Percentiles rank a stretch among this genome's conserved stretches.
phyloP scores from a whole-genome alignment of 306 rosid species.

The Psophocarpus tetragonolobus region DNA sequence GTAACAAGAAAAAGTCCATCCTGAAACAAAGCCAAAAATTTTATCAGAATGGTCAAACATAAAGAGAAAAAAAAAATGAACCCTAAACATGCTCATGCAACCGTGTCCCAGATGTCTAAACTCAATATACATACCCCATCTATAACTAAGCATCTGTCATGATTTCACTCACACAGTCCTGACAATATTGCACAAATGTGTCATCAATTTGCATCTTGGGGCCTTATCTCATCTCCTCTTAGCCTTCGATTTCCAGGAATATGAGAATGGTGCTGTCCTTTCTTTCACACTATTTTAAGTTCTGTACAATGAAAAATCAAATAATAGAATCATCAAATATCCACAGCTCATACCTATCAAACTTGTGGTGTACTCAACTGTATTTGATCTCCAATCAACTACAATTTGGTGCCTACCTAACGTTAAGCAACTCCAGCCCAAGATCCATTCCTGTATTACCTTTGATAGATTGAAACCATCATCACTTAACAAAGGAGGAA shows the following conservation, averaged over 20 bases:
- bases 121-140: too few relatives aligned
- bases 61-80: too few relatives aligned
- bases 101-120: too few relatives aligned
- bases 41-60: too few relatives aligned
- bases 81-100: too few relatives aligned
- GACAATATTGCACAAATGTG: too few relatives aligned
- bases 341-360: slow-evolving; percentile 18
- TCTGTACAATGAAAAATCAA: neutral
- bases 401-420: slow-evolving; percentile 18
- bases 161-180: too few relatives aligned
- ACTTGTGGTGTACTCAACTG: slow-evolving; percentile 13
- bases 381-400: neutral
- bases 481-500: neutral
- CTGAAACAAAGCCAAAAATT: too few relatives aligned
- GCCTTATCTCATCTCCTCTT: neutral
- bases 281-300: slow-evolving; percentile 23
- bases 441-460: slow-evolving; percentile 2
- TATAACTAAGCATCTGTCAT: too few relatives aligned
- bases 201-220: neutral
- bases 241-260: neutral
- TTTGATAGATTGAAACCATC: slow-evolving; percentile 10
- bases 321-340: slow-evolving; percentile 19
- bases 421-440: slow-evolving; percentile 11
- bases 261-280: neutral
- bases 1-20: too few relatives aligned